Percentiles rank a stretch among this genome's conserved stretches.
Conservation (phyloP, 371 early-diverging fungal genomes). For the Mucor piriformis region DNA sequence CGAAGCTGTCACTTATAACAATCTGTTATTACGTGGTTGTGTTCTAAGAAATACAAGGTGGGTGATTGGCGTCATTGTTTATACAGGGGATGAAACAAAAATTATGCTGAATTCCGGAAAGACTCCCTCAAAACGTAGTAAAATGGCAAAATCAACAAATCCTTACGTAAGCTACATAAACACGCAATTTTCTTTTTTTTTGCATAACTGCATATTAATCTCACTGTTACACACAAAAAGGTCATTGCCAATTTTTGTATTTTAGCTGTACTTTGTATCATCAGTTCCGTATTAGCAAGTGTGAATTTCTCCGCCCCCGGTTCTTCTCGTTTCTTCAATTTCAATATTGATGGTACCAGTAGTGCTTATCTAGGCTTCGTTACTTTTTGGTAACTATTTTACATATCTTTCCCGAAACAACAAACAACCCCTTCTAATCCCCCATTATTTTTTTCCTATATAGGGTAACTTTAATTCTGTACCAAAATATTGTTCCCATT, state of each 20-base stretch:
- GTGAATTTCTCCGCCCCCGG: slow-evolving; percentile 49
- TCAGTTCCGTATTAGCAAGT: slow-evolving; percentile 67
- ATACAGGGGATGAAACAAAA: slow-evolving; percentile 91
- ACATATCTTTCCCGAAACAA: background rate
- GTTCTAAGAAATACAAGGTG: slow-evolving; percentile 88
- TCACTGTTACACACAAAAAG: slow-evolving; percentile 31
- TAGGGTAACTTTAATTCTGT: slow-evolving; percentile 52
- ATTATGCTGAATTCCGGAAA: slow-evolving; percentile 87
- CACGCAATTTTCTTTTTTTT: background rate
- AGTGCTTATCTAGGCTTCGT: slow-evolving; percentile 44
- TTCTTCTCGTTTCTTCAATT: slow-evolving; percentile 39
- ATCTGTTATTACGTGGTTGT: slow-evolving; percentile 90
- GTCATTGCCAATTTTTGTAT: slow-evolving; percentile 49
- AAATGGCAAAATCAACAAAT: slow-evolving; percentile 93
- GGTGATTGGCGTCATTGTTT: slow-evolving; percentile 81
- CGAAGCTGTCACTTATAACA: slow-evolving; percentile 79
- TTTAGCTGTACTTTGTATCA: slow-evolving; percentile 59
- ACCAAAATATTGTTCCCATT: slow-evolving; percentile 74
- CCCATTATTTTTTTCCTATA: background rate
- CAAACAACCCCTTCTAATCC: background rate
- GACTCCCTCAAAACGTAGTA: slow-evolving; percentile 92
- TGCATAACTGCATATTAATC: too few species aligned
- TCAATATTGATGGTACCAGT: slow-evolving; percentile 35
- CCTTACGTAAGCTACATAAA: slow-evolving; percentile 69
- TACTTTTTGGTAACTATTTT: slow-evolving; percentile 44